phyloP scores from a whole-genome alignment of 257 asterid genomes.

The Fraxinus americana region DNA sequence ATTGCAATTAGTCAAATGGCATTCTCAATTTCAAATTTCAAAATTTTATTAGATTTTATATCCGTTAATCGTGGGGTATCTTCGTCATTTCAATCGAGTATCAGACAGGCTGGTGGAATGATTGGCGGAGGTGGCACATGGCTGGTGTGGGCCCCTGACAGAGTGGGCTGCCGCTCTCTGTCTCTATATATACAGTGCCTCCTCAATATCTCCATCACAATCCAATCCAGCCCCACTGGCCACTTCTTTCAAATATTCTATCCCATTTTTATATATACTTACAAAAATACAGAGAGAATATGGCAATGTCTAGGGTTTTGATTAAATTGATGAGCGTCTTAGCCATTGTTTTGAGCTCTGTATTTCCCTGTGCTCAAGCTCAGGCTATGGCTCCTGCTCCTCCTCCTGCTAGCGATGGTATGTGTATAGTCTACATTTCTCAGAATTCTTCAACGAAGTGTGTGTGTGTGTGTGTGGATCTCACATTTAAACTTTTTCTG shows the following conservation, averaged over 20 bases:
- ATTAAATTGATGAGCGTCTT: constrained; percentile 27
- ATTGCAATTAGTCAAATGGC: background rate
- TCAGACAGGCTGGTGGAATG: background rate
- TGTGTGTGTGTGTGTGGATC: background rate
- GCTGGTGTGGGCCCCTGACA: background rate
- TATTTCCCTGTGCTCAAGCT: constrained; percentile 28
- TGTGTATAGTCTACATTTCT: background rate
- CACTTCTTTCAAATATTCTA: background rate
- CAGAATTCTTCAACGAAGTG: too few relatives aligned
- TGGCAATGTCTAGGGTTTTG: constrained; percentile 10
- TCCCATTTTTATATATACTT: background rate
- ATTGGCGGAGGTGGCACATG: constrained; percentile 3
- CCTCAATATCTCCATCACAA: background rate
- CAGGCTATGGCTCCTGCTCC: constrained; percentile 42
- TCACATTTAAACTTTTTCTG: background rate
- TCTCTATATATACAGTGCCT: background rate
- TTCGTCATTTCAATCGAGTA: background rate
- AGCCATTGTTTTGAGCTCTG: constrained; percentile 12
- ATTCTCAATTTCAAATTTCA: background rate
- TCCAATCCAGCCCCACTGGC: background rate
- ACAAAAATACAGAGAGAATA: background rate
- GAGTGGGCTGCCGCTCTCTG: background rate
- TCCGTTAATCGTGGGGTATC: background rate
- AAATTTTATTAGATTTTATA: background rate
- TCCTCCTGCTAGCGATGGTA: constrained; percentile 44